Evolutionary conservation across 768 basidiomycete species (phyloP).

Genomic region (Coprinopsis marcescibilis): DNA sequence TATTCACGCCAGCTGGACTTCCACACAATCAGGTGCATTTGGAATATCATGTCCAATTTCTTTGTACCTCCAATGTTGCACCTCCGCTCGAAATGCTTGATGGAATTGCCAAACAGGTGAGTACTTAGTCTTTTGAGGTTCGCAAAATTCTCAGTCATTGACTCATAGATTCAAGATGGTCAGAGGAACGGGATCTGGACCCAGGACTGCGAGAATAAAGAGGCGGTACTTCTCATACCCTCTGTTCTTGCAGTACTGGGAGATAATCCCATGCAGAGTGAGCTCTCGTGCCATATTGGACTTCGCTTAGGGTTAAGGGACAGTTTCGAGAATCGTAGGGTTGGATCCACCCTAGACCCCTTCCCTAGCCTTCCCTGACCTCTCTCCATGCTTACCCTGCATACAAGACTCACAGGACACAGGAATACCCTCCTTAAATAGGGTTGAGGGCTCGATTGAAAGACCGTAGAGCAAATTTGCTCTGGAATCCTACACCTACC

Average conservation of each 20-base stretch:
- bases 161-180: background rate
- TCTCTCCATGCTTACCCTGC: too few relatives aligned
- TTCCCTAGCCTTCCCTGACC: too few relatives aligned
- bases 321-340: too few relatives aligned
- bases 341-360: too few relatives aligned
- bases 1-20: conserved; percentile 33
- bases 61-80: conserved; percentile 35
- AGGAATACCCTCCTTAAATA: too few relatives aligned
- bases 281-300: conserved; percentile 37
- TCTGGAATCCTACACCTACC: too few relatives aligned
- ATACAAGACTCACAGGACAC: too few relatives aligned
- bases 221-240: conserved; percentile 24
- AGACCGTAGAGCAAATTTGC: too few relatives aligned
- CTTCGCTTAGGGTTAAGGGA: too few relatives aligned
- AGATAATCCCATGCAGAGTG: conserved; percentile 42
- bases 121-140: too few relatives aligned
- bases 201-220: conserved; percentile 25
- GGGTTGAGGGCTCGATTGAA: too few relatives aligned
- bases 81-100: conserved; percentile 41
- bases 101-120: conserved; percentile 25
- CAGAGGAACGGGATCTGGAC: conserved; percentile 30
- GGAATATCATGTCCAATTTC: conserved; percentile 35
- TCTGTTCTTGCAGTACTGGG: conserved; percentile 27
- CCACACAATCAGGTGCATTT: conserved; percentile 21
- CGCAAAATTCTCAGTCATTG: background rate